Evolutionary conservation across 108 stramenopile genomes (phyloP).

Genomic region (Craspedostauros australis): DNA sequence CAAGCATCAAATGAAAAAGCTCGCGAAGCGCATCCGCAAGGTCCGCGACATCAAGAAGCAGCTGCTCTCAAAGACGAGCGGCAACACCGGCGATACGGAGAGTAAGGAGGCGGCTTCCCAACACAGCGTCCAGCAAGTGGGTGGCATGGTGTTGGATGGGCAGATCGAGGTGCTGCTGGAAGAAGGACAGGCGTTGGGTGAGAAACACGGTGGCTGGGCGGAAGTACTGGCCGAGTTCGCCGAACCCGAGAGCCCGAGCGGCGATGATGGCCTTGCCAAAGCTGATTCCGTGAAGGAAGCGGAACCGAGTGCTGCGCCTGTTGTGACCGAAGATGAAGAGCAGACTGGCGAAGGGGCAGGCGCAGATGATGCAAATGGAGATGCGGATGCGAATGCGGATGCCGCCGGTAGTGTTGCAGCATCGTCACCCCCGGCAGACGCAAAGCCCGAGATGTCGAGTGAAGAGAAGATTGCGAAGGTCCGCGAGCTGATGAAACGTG

Average conservation of each 20-base stretch:
- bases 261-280: conserved; percentile 1
- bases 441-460: conserved; percentile 8
- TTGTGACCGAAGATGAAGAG: conserved; percentile 5
- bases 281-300: background rate
- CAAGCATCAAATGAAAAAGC: conserved; percentile 36
- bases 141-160: conserved; percentile 61
- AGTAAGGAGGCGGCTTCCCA: conserved; percentile 20
- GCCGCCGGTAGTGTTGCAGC: background rate
- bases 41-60: conserved; percentile 33
- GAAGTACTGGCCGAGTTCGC: conserved; percentile 19
- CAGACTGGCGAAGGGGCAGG: background rate
- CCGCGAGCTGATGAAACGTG: conserved; percentile 15
- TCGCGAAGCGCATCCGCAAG: conserved; percentile 47
- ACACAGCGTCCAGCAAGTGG: conserved; percentile 58
- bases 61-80: too few species aligned
- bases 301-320: background rate
- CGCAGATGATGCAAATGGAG: background rate
- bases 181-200: conserved; percentile 47
- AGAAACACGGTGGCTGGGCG: conserved; percentile 65
- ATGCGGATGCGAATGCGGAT: background rate
- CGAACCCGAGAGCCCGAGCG: conserved; percentile 16
- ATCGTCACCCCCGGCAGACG: background rate
- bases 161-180: conserved; percentile 57
- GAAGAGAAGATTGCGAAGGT: conserved; percentile 24
- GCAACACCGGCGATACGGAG: too few species aligned